Evolutionary conservation across 75 land plant species (phyloP).

Genomic region (Isoetes taiwanensis): DNA sequence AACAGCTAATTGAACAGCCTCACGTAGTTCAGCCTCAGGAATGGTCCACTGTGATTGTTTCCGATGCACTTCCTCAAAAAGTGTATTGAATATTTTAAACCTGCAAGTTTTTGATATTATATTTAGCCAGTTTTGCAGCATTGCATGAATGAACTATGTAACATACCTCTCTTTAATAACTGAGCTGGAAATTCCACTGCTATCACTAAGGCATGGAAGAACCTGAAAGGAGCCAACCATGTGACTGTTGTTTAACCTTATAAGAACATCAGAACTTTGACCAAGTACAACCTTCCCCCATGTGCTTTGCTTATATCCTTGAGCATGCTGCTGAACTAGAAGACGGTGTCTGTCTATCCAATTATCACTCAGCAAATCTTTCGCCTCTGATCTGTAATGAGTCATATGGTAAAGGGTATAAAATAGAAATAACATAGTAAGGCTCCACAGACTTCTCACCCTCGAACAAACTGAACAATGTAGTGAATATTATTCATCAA

Average conservation of each 20-base stretch:
- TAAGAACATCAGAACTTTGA: not conserved
- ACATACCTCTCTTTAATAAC: slow-evolving; percentile 68
- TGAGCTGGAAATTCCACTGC: slow-evolving; percentile 74
- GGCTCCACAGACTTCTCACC: slow-evolving; percentile 7
- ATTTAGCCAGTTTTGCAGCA: not conserved
- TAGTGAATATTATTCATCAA: slow-evolving; percentile 25
- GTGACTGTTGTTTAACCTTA: not conserved
- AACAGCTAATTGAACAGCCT: slow-evolving; percentile 68
- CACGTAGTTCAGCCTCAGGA: slow-evolving; percentile 84
- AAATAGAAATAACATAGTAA: not conserved
- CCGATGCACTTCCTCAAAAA: slow-evolving; percentile 88
- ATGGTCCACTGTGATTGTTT: slow-evolving; percentile 89
- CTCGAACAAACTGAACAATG: slow-evolving; percentile 18
- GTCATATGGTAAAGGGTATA: not conserved
- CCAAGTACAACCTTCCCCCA: slow-evolving; percentile 13
- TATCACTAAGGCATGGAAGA: slow-evolving; percentile 52
- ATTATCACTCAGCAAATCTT: slow-evolving; percentile 14
- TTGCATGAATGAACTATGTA: too few species aligned
- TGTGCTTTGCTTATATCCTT: slow-evolving; percentile 12
- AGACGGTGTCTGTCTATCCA: slow-evolving; percentile 23
- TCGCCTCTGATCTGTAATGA: slow-evolving; percentile 15
- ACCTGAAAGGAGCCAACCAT: slow-evolving; percentile 29
- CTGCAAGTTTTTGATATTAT: slow-evolving; percentile 31
- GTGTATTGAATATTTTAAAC: slow-evolving; percentile 60
- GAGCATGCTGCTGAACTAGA: slow-evolving; percentile 22